These are phyloP conservation scores for Lagenidium giganteum DNA, from an alignment of 352 stramenopile genomes.

Conservation along the genomic window DNA sequence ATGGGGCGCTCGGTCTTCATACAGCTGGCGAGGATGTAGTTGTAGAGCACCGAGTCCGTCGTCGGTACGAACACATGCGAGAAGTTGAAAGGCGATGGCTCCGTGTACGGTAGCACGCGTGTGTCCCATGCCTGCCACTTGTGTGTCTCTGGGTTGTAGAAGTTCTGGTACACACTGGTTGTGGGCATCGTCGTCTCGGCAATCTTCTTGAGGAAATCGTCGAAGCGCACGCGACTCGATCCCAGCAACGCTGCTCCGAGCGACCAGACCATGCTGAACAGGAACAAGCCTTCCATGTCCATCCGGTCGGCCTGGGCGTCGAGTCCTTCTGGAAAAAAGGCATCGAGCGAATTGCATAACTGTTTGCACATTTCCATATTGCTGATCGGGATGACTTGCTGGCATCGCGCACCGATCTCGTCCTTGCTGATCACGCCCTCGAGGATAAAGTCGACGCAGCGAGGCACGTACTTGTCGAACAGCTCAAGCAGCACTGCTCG, in stretches of 20 bases:
- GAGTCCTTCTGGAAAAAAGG: conserved; percentile 69
- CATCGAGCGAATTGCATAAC: conserved; percentile 89
- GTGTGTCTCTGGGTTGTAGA: conserved; percentile 86
- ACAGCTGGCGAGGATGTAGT: conserved; percentile 84
- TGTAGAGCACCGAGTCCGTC: conserved; percentile 93
- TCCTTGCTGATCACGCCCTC: conserved; percentile 86
- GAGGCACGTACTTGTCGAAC: conserved; percentile 93
- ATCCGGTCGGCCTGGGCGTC: conserved; percentile 39
- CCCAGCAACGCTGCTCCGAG: conserved; percentile 86
- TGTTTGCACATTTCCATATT: conserved; percentile 96
- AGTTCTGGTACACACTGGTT: conserved; percentile 85
- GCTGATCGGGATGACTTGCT: conserved; percentile 91
- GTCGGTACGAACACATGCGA: conserved; percentile 95
- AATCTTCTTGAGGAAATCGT: conserved; percentile 89
- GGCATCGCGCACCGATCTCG: conserved; percentile 86
- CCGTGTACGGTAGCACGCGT: conserved; percentile 78
- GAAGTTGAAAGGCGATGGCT: conserved; percentile 93
- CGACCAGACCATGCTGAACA: conserved; percentile 93
- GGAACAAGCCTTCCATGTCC: conserved; percentile 88
- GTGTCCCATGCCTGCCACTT: conserved; percentile 92
- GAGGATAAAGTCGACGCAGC: conserved; percentile 91
- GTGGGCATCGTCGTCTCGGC: conserved; percentile 70
- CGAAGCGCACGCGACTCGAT: conserved; percentile 75
- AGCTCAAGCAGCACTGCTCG: conserved; percentile 65
- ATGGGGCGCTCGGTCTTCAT: conserved; percentile 87